Evolutionary conservation across 306 rosid species (phyloP), one percentile per base, ranked within the genome.

Genomic region (Luffa acutangula): DNA sequence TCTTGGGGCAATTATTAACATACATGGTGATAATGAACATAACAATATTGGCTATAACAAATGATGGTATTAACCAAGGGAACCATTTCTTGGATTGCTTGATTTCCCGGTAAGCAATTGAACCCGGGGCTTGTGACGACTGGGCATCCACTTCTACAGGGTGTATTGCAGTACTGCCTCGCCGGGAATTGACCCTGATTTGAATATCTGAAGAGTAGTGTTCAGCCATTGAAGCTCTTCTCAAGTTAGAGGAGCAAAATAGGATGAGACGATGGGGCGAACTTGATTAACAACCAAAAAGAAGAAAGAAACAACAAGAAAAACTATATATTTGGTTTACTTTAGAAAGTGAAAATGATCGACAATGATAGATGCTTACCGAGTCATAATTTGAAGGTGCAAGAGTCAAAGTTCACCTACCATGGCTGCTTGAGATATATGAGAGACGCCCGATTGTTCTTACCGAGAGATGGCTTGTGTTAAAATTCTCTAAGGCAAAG

Each of bases 1-100:
- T 95, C n/a, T 85, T 79, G 54, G 97, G 98, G 87, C 98, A 95
- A 80, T 92, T 81, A 58, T 95, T 95, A 82, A 92, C 97, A 18
- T 85, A 91, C 98, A 95, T 95, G 78, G 98, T 90, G 82, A 92
- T 78, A 0, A 89, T 33, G 48, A 95, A 91, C 80, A 91, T 60
- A 34, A 81, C 49, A 7, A 83, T 48, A 73, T 92, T 95, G 64
- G 92, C 97, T 49, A 90, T 70, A 25, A 92, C 89, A 51, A 95
- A 83, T 0, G 84, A 33, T 7, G 98, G 97, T 4, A 92, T 85
- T 56, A 95, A 48, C 98, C 98, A 95, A 14, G 93, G 20, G 14
- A 87, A 77, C 97, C 98, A 91, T 71, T 86, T 91, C 82, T 85
- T 89, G 82, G 85, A 87, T 60, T 89, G 93, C 83, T 91, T 92